phyloP scores from a whole-genome alignment of 2,329 filamentous ascomycete genomes.

The Chalaropsis ovoidea region DNA sequence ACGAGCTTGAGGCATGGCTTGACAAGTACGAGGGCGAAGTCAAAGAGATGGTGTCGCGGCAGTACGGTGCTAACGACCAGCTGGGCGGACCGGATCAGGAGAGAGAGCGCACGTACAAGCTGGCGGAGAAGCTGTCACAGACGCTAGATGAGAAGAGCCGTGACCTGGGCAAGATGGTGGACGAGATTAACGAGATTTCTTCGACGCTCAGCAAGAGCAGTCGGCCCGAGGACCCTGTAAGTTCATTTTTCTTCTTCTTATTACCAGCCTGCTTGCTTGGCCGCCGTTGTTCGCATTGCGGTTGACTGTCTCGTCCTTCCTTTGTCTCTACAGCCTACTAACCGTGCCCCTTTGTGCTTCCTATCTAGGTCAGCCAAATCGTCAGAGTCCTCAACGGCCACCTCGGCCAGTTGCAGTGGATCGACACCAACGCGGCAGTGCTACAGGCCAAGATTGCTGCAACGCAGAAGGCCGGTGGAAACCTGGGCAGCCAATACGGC shows the following conservation, averaged over 20 bases:
- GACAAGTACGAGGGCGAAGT: slow-evolving; percentile 88
- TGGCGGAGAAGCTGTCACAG: slow-evolving; percentile 86
- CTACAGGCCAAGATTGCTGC: slow-evolving; percentile 73
- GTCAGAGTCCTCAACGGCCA: slow-evolving; percentile 91
- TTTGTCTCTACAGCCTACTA: neutral
- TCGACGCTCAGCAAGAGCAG: slow-evolving; percentile 76
- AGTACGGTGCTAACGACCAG: slow-evolving; percentile 64
- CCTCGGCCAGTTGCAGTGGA: slow-evolving; percentile 82
- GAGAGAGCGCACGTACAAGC: slow-evolving; percentile 88
- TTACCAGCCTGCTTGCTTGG: too few relatives aligned
- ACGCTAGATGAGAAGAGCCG: slow-evolving; percentile 88
- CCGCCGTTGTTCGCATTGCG: slow-evolving; percentile 11
- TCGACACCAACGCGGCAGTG: slow-evolving; percentile 72
- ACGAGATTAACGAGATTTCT: slow-evolving; percentile 94
- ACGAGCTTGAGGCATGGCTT: slow-evolving; percentile 78
- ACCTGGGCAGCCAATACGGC: slow-evolving; percentile 47
- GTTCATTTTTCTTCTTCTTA: slow-evolving; percentile 32
- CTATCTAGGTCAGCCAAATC: slow-evolving; percentile 78
- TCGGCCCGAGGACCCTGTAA: slow-evolving; percentile 78
- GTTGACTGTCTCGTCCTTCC: neutral
- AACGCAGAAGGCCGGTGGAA: slow-evolving; percentile 68
- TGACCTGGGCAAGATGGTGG: slow-evolving; percentile 90
- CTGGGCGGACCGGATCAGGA: slow-evolving; percentile 87
- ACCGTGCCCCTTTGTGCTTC: slow-evolving; percentile 19
- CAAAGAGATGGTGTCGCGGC: slow-evolving; percentile 73